Base-by-base conservation (phyloP, 2,329 filamentous ascomycete species). In the Berkeleyomyces basicola region DNA sequence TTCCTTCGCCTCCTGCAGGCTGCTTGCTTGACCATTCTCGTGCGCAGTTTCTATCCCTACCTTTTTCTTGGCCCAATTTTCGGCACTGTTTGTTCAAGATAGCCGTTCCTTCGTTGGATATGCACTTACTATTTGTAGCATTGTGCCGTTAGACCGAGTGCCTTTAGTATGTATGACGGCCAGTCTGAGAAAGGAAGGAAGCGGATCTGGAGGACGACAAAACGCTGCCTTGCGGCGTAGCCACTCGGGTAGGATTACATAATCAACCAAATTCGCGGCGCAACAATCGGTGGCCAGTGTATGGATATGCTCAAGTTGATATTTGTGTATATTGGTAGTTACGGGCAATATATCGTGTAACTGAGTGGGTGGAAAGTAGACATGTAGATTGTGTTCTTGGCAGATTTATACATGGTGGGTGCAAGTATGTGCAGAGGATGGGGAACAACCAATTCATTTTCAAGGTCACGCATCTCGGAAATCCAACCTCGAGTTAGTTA, bases 101-200 rank as follows among this genome's bases (percentile, higher is more conserved):
- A 55, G 47, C 59, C 47, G 59, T 51, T 55, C 59, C 59, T 55
- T 55, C 59, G 7, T 16, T 44, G 23, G 10, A 31, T 42, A 6
- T 23, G 5, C 3, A 14, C 47, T 44, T 42, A 6, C 47, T 23
- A 11, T 61, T 57, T 61, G 23, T 36, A 39, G 40, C 14, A 49
- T 33, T 44, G 59, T 55, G 59, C 59, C 59, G 59, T 49, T 61
- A 36, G 59, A 55, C 59, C 59, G 59, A 61, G 49, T 43, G 16
- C 23, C 7, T 36, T 42, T 11, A 43, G 40, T 10, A 55, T 39
- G 43, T 14, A 57, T 16, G 7, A 23, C 36, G 16, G 59, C 33
- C 4, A 36, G 7, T 43, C 47, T 61, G 36, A 3, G 55, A 58
- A 58, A 37, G 49, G 55, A 58, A 44, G 40, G 23, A 23, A 23